Percentiles rank a stretch among this genome's conserved stretches.
These are phyloP conservation scores for Mortierella sp. DNA, from an alignment of 371 early-diverging fungal species.

Conservation along the genomic window DNA sequence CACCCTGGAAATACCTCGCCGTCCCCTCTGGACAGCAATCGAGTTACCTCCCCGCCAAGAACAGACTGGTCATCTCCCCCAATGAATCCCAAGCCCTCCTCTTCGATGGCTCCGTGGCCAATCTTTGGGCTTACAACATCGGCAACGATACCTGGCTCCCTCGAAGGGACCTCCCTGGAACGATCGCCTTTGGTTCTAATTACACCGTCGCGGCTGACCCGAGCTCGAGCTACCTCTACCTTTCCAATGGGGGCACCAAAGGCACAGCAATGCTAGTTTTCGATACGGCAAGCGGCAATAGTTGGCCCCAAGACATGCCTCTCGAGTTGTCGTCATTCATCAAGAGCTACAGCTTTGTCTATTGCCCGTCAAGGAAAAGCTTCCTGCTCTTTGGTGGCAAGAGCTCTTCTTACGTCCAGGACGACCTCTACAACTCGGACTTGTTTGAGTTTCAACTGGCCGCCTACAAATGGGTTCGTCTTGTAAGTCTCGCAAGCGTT, in stretches of 20 bases:
- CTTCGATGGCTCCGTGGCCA: neutral
- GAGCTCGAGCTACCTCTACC: neutral
- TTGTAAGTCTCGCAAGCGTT: neutral
- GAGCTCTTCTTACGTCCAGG: neutral
- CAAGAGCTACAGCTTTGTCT: neutral
- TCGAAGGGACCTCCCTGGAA: neutral
- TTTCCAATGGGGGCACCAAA: neutral
- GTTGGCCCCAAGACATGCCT: neutral
- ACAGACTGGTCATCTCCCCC: neutral
- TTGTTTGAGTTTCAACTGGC: conserved; percentile 1
- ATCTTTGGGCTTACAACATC: neutral
- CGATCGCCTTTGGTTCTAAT: neutral
- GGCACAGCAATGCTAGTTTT: neutral
- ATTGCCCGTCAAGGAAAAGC: conserved; percentile 3
- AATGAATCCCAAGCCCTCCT: neutral
- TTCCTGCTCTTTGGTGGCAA: neutral
- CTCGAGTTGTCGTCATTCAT: neutral
- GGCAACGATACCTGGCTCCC: neutral
- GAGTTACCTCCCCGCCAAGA: neutral
- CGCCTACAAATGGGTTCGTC: neutral
- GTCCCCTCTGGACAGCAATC: neutral
- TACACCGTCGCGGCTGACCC: neutral
- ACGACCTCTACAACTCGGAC: neutral
- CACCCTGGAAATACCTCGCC: neutral
- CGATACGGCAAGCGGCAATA: neutral